Conservation (phyloP, 768 basidiomycete species). For the Phlegmacium glaucopus region DNA sequence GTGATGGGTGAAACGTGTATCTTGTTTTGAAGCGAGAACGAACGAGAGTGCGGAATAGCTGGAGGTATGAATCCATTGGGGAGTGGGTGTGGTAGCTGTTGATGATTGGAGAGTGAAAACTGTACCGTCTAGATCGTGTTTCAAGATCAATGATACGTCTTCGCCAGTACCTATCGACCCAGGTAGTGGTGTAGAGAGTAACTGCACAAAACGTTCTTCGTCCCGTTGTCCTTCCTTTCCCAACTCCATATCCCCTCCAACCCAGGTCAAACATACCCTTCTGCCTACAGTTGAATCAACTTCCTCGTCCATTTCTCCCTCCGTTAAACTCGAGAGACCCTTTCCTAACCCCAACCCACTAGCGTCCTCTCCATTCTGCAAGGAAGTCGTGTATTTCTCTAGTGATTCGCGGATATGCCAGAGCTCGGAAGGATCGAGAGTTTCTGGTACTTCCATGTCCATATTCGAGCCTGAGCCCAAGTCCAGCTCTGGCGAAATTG, state of each 20-base stretch:
- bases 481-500: conserved; percentile 2
- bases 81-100: conserved; percentile 9
- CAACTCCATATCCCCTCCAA: conserved; percentile 36
- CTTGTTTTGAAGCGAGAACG: conserved; percentile 89
- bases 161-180: conserved; percentile 29
- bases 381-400: conserved; percentile 78
- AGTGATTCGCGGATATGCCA: conserved; percentile 75
- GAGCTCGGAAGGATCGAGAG: conserved; percentile 81
- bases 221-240: conserved; percentile 17
- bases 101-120: conserved; percentile 44
- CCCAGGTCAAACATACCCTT: conserved; percentile 62
- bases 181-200: conserved; percentile 75
- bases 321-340: conserved; percentile 75
- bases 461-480: conserved; percentile 31
- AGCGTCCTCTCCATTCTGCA: conserved; percentile 54
- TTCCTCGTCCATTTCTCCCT: conserved; percentile 91
- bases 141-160: conserved; percentile 52
- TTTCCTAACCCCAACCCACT: conserved; percentile 62
- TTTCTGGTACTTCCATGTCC: conserved; percentile 79
- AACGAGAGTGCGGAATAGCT: conserved; percentile 91
- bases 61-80: conserved; percentile 68
- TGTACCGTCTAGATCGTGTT: conserved; percentile 72
- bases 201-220: conserved; percentile 35
- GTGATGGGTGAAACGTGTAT: conserved; percentile 86
- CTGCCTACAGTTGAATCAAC: conserved; percentile 76